A percentile compares a stretch with the other conserved stretches of the same genome.
These are phyloP conservation scores for Lachnellula willkommii DNA, from an alignment of 2,329 filamentous ascomycete genomes.

Conservation along the genomic window DNA sequence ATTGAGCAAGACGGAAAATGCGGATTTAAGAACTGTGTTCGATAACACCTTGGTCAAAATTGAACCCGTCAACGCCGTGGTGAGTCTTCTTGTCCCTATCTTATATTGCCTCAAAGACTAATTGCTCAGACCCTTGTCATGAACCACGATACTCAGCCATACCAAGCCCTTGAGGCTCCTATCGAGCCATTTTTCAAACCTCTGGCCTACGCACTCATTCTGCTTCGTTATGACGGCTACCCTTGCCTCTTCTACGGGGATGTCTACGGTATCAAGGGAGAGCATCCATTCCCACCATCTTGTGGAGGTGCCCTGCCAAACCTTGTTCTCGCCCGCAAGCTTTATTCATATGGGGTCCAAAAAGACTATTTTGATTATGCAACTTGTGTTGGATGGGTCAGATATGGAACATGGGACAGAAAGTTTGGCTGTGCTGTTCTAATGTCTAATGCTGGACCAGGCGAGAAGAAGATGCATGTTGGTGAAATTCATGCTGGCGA, in stretches of 20 bases:
- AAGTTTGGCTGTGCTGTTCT: conserved; percentile 50
- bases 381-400: conserved; percentile 55
- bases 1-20: conserved; percentile 49
- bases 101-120: background rate
- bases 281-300: conserved; percentile 45
- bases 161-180: conserved; percentile 56
- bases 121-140: conserved; percentile 55
- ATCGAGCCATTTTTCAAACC: conserved; percentile 65
- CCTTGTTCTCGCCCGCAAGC: conserved; percentile 55
- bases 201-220: conserved; percentile 65
- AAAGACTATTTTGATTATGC: conserved; percentile 56
- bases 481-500: conserved; percentile 54
- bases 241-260: conserved; percentile 69
- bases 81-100: conserved; percentile 31
- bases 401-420: conserved; percentile 44
- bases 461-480: conserved; percentile 56
- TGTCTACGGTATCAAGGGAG: conserved; percentile 54
- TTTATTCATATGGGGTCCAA: conserved; percentile 63
- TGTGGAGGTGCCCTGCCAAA: conserved; percentile 51
- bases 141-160: conserved; percentile 67
- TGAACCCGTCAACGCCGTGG: conserved; percentile 52
- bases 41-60: conserved; percentile 52
- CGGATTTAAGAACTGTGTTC: conserved; percentile 60
- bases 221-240: conserved; percentile 57
- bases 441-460: conserved; percentile 47